A percentile compares a stretch with the other conserved stretches of the same genome.
phyloP scores from a whole-genome alignment of 305 asterid genomes.

The Rubia peregrina region DNA sequence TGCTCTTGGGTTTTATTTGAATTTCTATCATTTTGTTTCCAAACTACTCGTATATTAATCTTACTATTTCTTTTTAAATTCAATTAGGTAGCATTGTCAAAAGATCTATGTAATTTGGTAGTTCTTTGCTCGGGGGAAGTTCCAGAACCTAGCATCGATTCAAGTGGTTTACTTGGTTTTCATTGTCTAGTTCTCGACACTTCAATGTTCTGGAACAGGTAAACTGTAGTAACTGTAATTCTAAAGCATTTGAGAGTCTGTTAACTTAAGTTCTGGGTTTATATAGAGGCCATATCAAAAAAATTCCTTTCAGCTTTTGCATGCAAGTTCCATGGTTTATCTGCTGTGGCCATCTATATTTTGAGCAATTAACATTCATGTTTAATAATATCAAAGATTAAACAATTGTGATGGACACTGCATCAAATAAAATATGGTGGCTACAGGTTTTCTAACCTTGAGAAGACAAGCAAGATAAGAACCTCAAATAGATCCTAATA shows the following conservation, averaged over 20 bases:
- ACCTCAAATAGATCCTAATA: background rate
- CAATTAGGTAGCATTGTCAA: constrained; percentile 68
- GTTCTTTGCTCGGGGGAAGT: constrained; percentile 72
- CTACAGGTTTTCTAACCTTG: background rate
- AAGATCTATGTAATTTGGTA: constrained; percentile 57
- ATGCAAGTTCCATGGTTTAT: background rate
- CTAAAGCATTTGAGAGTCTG: background rate
- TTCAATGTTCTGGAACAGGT: constrained; percentile 77
- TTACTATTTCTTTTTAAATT: constrained; percentile 18
- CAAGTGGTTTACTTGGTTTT: constrained; percentile 45
- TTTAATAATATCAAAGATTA: background rate
- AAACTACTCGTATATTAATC: background rate
- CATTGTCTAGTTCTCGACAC: constrained; percentile 76
- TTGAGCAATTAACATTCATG: background rate
- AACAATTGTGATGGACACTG: background rate
- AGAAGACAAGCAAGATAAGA: background rate
- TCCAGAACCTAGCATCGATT: constrained; percentile 31
- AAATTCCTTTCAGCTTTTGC: background rate
- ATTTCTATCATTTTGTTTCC: background rate
- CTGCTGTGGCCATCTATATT: background rate
- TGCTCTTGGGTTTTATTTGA: background rate
- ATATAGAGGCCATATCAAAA: constrained; percentile 2
- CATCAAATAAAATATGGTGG: background rate
- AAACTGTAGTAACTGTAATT: constrained; percentile 11
- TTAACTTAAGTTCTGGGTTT: background rate